phyloP scores from a whole-genome alignment of 345 rosid species.

The Eucalyptus marginata region DNA sequence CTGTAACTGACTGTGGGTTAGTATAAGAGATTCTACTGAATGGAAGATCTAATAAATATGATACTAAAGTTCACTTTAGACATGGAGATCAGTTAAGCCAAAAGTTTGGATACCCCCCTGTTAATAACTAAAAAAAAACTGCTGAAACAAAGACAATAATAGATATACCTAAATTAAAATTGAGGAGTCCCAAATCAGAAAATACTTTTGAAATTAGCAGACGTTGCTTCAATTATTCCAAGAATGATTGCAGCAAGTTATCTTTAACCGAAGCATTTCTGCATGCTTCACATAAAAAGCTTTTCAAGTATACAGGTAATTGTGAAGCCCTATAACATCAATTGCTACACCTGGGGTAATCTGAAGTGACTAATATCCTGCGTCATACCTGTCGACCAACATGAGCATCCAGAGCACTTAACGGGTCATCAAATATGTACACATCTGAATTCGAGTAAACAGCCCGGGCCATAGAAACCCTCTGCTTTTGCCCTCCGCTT shows the following conservation, averaged over 20 bases:
- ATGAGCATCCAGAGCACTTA: conserved; percentile 95
- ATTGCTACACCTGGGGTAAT: not conserved
- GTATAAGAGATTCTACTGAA: not conserved
- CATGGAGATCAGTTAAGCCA: not conserved
- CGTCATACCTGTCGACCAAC: conserved; percentile 77
- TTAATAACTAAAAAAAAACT: not conserved
- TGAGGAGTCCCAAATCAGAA: no score
- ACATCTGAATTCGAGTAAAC: conserved; percentile 86
- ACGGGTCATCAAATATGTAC: conserved; percentile 90
- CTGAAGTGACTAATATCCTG: not conserved
- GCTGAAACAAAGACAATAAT: not conserved
- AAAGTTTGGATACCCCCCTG: not conserved
- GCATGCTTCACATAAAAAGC: not conserved
- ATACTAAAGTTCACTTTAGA: not conserved
- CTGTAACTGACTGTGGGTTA: conserved; percentile 13
- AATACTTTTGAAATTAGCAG: not conserved
- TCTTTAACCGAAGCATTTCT: not conserved
- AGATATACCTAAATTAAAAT: no score
- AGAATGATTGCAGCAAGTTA: not conserved
- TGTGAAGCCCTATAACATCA: not conserved
- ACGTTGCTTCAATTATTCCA: not conserved
- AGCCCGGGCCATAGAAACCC: conserved; percentile 97
- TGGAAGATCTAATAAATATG: not conserved
- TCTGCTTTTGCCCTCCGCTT: conserved; percentile 98
- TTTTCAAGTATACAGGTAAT: not conserved